Base-by-base conservation (phyloP, 2,329 filamentous ascomycete genomes). In the Penicillium sp. region DNA sequence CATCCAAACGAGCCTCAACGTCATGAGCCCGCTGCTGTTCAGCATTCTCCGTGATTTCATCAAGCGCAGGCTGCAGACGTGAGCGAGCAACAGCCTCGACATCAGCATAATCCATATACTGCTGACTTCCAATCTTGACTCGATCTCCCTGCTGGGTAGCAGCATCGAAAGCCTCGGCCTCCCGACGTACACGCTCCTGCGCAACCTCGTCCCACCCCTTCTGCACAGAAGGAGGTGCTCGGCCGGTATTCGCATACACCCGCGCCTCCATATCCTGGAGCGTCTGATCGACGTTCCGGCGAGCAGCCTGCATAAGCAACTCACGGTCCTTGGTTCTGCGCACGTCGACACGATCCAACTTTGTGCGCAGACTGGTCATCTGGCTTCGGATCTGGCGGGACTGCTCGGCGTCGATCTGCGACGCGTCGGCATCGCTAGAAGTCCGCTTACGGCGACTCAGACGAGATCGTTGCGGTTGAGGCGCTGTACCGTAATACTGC, bases 241-340 rank as follows among this genome's bases (percentile, higher is more conserved):
- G 87, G 53, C 91, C 91, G 1, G 89, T 93, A 49, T 93, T 83
- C 13, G 83, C 80, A 61, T 87, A 90, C 11, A 96, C 83, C 65
- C 86, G 87, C 69, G 92, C 85, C 56, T 97, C 93, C 79, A 97
- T 92, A 39, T 82, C 83, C 56, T 89, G 85, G 61, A 97, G 82
- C 40, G 84, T 85, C 18, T 86, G 86, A 60, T 87, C 85, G n/a
- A 97, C 93, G 61, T 96, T 96, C 42, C 88, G 86, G 67, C 92
- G 89, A 1, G 93, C 93, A 3, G 86, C 86, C 9, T 88, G 88
- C 59, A 96, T 78, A 1, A 97, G 77, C 1, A 83, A 80, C 50
- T 89, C 88, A 11, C 90, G 87, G 63, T 96, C 92, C 41, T 83
- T 81, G 54, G 87, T 81, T 40, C 89, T 83, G 39, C 62, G 59